phyloP scores from a whole-genome alignment of 2,329 filamentous ascomycete genomes.

The Colletotrichum sp. region DNA sequence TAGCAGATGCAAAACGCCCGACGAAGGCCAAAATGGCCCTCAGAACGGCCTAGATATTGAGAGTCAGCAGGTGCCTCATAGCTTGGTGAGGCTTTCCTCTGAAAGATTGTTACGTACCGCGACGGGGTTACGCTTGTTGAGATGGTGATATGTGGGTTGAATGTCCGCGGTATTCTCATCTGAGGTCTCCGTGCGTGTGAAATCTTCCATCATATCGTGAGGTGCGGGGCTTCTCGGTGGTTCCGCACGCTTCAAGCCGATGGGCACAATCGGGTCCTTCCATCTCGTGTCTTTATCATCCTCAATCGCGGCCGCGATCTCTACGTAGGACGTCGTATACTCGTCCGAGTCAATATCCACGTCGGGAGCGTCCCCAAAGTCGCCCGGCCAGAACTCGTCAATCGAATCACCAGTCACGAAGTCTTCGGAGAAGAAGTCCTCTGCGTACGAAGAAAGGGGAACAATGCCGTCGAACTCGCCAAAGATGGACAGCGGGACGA shows the following conservation, averaged over 20 bases:
- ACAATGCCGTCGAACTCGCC: neutral
- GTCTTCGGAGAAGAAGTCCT: neutral
- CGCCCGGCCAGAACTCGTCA: neutral
- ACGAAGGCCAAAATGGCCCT: neutral
- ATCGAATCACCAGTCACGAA: neutral
- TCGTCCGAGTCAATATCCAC: neutral
- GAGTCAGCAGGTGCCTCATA: neutral
- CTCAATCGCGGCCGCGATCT: neutral
- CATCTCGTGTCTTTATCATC: neutral
- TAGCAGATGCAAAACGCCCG: neutral
- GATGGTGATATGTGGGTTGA: neutral
- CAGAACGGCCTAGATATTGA: neutral
- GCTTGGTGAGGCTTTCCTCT: no score
- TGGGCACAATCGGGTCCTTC: neutral
- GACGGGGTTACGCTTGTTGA: neutral
- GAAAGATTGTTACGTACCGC: neutral
- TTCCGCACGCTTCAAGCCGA: neutral
- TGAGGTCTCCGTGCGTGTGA: neutral
- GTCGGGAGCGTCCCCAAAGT: neutral
- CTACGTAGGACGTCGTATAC: accelerated
- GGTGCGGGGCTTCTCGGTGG: neutral
- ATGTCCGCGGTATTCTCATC: neutral
- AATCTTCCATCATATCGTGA: no score
- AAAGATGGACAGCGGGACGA: neutral
- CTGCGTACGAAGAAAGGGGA: neutral